A percentile compares a stretch with the other conserved stretches of the same genome.
Conservation (phyloP, 495 filamentous ascomycete genomes). For the Cladorrhinum samala region DNA sequence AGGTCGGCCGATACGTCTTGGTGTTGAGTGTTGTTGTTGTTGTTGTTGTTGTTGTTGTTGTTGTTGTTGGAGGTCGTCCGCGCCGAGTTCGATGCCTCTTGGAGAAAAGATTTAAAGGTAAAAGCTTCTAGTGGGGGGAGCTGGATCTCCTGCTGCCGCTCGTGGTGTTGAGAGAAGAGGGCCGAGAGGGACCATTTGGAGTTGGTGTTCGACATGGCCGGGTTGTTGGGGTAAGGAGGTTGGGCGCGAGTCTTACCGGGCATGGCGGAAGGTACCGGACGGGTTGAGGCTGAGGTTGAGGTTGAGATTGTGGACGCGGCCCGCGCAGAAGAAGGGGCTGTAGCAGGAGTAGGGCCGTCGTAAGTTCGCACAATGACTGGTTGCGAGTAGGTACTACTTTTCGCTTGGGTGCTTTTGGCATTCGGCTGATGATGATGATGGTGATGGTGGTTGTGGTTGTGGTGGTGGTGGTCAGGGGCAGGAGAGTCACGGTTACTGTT, state of each 20-base stretch:
- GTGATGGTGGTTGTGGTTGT: too few relatives aligned
- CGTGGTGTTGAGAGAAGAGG: background rate
- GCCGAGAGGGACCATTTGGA: too few relatives aligned
- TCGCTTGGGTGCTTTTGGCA: slow-evolving; percentile 39
- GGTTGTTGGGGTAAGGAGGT: too few relatives aligned
- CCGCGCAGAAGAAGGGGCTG: slow-evolving; percentile 17
- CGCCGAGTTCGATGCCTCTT: too few relatives aligned
- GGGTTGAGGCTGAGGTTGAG: background rate
- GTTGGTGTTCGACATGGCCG: too few relatives aligned
- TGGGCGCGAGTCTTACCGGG: too few relatives aligned
- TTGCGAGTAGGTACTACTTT: slow-evolving; percentile 48
- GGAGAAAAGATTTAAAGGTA: slow-evolving; percentile 50
- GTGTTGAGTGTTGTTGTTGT: slow-evolving; percentile 8
- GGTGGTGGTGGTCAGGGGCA: too few relatives aligned
- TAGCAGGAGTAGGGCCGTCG: slow-evolving; percentile 30
- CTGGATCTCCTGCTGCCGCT: slow-evolving; percentile 21
- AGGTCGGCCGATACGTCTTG: slow-evolving; percentile 42
- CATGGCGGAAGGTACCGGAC: too few relatives aligned
- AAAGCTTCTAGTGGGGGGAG: slow-evolving; percentile 52
- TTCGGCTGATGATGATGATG: slow-evolving; percentile 35
- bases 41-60: background rate
- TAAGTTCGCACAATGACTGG: slow-evolving; percentile 54
- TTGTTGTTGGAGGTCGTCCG: too few relatives aligned
- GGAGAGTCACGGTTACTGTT: too few relatives aligned
- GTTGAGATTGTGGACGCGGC: slow-evolving; percentile 20